Evolutionary conservation across 148 eudicot species (phyloP), one percentile per base, ranked within the genome.

Genomic region (Chenopodium formosanum): DNA sequence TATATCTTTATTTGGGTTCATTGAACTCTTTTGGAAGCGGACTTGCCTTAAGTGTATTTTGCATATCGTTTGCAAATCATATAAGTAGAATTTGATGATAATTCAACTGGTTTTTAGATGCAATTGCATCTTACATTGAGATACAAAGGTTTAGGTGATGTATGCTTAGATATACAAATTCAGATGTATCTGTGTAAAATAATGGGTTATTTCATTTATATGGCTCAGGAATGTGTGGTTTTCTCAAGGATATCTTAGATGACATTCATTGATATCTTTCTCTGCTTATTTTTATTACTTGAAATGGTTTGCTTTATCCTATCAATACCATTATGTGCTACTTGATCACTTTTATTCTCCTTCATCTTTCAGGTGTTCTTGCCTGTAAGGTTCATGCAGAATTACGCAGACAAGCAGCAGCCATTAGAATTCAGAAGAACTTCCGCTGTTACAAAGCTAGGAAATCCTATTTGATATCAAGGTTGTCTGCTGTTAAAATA

Each of bases 371-470:
- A 97, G 99, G 87, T 80, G 85, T 88, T 82, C 82, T 90, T 74
- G 98, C 99, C 78, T 82, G 88, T 88, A 97, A 94, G 89, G 87
- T 89, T 22, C 95, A 91, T 83, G 91, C 90, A 78, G 89, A 90
- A 79, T 85, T 97, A 80, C 89, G 90, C 66, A 86, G 81, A 89
- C 91, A 97, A 86, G 97, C 98, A 73, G 93, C 98, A 40, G 92
- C 97, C 81, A 63, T 94, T 81, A 92, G 86, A 86, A 93, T 97
- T 80, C 99, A 97, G 82, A 97, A 89, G 92, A 85, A 90, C 74
- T 92, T 90, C 93, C 89, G 95, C 37, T 76, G 96, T 68, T 79
- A 80, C 76, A 81, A 86, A 79, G 88, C 90, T 48, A 76, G 91
- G 81, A 88, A 84, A 82, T 89, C 95, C 47, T 97, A 90, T 85